These are phyloP conservation scores for Austroboletus niveus DNA, from an alignment of 1,284 basidiomycete species.

Conservation along the genomic window DNA sequence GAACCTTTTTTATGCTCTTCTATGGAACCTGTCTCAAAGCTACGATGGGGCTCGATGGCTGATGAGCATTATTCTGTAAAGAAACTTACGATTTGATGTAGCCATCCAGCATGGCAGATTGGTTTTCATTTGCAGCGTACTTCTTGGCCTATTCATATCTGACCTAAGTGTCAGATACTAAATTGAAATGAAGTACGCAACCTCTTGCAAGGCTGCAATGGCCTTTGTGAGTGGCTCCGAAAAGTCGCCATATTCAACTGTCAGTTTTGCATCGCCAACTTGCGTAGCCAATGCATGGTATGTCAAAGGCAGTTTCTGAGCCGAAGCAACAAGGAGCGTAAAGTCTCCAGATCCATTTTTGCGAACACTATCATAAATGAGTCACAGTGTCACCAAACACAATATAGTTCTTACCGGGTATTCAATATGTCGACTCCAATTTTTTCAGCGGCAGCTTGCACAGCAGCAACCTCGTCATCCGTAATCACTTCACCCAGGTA, in stretches of 20 bases:
- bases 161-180: not conserved
- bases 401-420: constrained; percentile 56
- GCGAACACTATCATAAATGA: constrained; percentile 47
- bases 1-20: constrained; percentile 76
- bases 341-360: constrained; percentile 63
- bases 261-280: constrained; percentile 48
- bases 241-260: constrained; percentile 72
- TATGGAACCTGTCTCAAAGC: constrained; percentile 77
- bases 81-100: constrained; percentile 74
- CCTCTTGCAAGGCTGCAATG: constrained; percentile 60
- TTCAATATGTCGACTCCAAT: constrained; percentile 72
- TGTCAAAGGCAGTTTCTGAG: constrained; percentile 38
- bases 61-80: not conserved
- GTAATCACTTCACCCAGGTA: constrained; percentile 70
- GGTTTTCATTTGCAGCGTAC: constrained; percentile 70
- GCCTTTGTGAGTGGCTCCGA: constrained; percentile 53
- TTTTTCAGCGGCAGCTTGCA: constrained; percentile 74
- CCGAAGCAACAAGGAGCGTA: constrained; percentile 72
- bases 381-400: not conserved
- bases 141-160: constrained; percentile 55
- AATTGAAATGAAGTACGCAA: constrained; percentile 20
- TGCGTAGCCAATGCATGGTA: constrained; percentile 48
- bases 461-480: constrained; percentile 71
- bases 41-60: not conserved
- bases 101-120: constrained; percentile 69